phyloP scores from a whole-genome alignment of 306 rosid genomes.

The Quercus cerris region DNA sequence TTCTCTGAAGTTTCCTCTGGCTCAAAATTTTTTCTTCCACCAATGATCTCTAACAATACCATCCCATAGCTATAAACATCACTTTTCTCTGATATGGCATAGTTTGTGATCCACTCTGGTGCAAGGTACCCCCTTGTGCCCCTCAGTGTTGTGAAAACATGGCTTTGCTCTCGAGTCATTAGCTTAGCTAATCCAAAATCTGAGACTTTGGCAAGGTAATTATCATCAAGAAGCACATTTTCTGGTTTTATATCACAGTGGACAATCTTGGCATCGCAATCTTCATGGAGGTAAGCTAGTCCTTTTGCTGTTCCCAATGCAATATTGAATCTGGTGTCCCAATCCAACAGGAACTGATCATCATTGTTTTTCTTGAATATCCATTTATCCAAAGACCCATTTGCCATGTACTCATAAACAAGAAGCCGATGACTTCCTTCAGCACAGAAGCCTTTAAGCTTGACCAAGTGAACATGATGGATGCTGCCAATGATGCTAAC shows the following conservation, averaged over 20 bases:
- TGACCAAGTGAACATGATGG: slow-evolving; percentile 84
- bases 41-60: slow-evolving; percentile 79
- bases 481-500: slow-evolving; percentile 94
- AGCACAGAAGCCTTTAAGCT: slow-evolving; percentile 81
- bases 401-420: slow-evolving; percentile 82
- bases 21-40: slow-evolving; percentile 82
- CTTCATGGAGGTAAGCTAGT: slow-evolving; percentile 84
- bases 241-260: slow-evolving; percentile 97
- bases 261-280: slow-evolving; percentile 81
- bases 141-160: slow-evolving; percentile 82
- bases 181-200: slow-evolving; percentile 91
- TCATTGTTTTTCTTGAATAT: slow-evolving; percentile 59
- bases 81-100: slow-evolving; percentile 91
- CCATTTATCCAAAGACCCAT: slow-evolving; percentile 85
- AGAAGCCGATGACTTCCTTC: slow-evolving; percentile 80
- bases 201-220: slow-evolving; percentile 75
- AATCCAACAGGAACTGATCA: slow-evolving; percentile 51
- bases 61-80: slow-evolving; percentile 92
- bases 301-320: slow-evolving; percentile 95
- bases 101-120: slow-evolving; percentile 95
- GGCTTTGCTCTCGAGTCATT: slow-evolving; percentile 85
- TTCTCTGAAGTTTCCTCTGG: slow-evolving; percentile 57
- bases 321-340: slow-evolving; percentile 75
- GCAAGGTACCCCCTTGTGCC: slow-evolving; percentile 93
- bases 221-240: slow-evolving; percentile 79